A percentile compares a stretch with the other conserved stretches of the same genome.
phyloP scores from a whole-genome alignment of 495 filamentous ascomycete genomes.

The Poronia punctata region DNA sequence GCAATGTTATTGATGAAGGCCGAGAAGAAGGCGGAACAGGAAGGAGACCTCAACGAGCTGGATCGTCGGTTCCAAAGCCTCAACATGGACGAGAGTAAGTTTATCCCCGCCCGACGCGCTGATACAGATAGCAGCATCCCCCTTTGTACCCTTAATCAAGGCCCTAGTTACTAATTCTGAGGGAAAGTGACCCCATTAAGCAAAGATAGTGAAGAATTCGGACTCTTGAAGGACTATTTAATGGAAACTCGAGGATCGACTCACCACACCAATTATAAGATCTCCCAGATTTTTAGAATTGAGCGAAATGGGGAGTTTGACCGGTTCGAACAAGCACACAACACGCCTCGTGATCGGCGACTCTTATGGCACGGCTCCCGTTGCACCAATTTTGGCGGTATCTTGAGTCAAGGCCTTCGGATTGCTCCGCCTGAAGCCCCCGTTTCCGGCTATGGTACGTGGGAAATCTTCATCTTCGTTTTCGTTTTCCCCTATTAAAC shows the following conservation, averaged over 20 bases:
- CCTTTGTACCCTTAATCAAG: too few species aligned
- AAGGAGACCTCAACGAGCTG: slow-evolving; percentile 50
- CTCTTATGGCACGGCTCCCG: slow-evolving; percentile 83
- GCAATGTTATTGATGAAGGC: slow-evolving; percentile 67
- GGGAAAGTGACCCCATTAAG: slow-evolving; percentile 54
- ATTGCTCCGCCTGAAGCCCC: slow-evolving; percentile 84
- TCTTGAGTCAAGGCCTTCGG: slow-evolving; percentile 75
- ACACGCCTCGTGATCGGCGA: slow-evolving; percentile 46
- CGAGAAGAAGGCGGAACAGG: slow-evolving; percentile 34
- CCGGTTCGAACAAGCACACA: slow-evolving; percentile 54
- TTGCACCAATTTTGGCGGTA: slow-evolving; percentile 73
- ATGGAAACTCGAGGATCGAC: slow-evolving; percentile 53
- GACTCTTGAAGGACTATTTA: slow-evolving; percentile 58
- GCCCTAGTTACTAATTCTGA: too few species aligned
- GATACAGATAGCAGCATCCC: too few species aligned
- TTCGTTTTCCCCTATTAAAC: neutral
- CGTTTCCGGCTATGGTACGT: slow-evolving; percentile 54
- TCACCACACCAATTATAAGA: slow-evolving; percentile 49
- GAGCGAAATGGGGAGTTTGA: slow-evolving; percentile 66
- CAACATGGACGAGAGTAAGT: slow-evolving; percentile 55
- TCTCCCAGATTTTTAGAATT: slow-evolving; percentile 79
- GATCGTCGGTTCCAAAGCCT: slow-evolving; percentile 67
- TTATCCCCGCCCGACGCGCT: too few species aligned
- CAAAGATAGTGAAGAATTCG: slow-evolving; percentile 52
- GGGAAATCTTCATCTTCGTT: slow-evolving; percentile 26